These are phyloP conservation scores for Tritrichomonas foetus DNA, from an alignment of 208 protist species.

Conservation along the genomic window DNA sequence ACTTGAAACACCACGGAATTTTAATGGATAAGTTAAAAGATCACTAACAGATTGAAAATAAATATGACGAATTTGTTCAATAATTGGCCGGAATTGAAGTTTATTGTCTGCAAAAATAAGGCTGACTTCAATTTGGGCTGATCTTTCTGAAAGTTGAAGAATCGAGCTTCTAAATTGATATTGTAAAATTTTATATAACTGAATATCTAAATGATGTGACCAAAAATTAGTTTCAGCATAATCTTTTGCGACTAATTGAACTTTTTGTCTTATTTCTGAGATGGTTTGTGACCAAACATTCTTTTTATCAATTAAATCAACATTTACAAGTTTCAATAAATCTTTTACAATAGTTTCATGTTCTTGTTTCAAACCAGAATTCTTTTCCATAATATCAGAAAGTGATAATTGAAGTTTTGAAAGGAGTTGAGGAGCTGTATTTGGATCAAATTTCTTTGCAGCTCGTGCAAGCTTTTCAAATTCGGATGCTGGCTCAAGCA, in stretches of 20 bases:
- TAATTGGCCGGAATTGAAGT: background rate
- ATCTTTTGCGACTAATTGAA: background rate
- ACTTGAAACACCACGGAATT: background rate
- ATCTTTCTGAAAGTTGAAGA: background rate
- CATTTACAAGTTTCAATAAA: background rate
- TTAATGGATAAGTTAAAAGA: background rate
- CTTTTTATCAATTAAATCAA: background rate
- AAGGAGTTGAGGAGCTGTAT: background rate
- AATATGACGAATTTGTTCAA: background rate
- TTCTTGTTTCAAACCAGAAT: background rate
- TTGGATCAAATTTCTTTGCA: background rate
- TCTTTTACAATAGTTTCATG: background rate
- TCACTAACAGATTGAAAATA: constrained; percentile 15
- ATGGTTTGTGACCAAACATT: background rate
- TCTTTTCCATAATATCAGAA: constrained; percentile 5
- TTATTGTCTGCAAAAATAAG: background rate
- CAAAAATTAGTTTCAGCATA: background rate
- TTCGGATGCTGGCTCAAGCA: constrained; percentile 56
- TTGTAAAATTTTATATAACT: constrained; percentile 6
- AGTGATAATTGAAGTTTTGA: background rate
- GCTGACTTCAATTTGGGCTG: background rate
- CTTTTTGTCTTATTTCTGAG: background rate
- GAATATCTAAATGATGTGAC: background rate
- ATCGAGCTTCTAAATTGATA: constrained; percentile 7
- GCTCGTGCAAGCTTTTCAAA: constrained; percentile 61